phyloP scores from a whole-genome alignment of 768 basidiomycete species.

The Suillus plorans region DNA sequence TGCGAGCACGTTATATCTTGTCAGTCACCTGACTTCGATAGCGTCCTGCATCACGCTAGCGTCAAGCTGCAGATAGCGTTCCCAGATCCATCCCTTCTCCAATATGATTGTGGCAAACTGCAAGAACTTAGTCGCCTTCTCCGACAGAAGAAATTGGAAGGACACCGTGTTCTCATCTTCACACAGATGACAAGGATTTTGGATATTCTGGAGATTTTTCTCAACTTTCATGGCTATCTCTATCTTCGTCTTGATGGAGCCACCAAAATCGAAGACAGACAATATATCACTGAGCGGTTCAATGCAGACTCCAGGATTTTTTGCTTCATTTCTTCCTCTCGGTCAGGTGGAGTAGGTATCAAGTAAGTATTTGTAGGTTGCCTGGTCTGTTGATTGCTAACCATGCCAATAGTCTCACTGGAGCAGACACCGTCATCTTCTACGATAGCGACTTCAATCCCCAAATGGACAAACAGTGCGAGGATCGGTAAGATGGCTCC shows the following conservation, averaged over 20 bases:
- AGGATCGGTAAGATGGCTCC: constrained; percentile 66
- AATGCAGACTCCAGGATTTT: constrained; percentile 76
- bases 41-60: constrained; percentile 63
- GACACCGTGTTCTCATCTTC: constrained; percentile 91
- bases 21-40: constrained; percentile 57
- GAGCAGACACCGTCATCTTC: constrained; percentile 95
- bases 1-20: constrained; percentile 25
- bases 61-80: constrained; percentile 93
- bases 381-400: constrained; percentile 20
- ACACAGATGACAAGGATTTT: constrained; percentile 96
- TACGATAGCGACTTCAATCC: constrained; percentile 98
- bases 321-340: constrained; percentile 86
- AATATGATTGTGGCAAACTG: constrained; percentile 96
- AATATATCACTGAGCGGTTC: constrained; percentile 86
- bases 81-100: constrained; percentile 83
- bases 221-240: constrained; percentile 90
- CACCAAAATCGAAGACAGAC: constrained; percentile 92
- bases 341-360: constrained; percentile 88
- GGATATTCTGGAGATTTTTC: constrained; percentile 91
- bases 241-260: constrained; percentile 94
- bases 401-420: constrained; percentile 55
- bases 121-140: constrained; percentile 80
- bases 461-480: constrained; percentile 97
- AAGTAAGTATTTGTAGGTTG: constrained; percentile 57
- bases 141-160: constrained; percentile 80